Evolutionary conservation across 75 land plant genomes (phyloP).

Genomic region (Cupressus sempervirens): DNA sequence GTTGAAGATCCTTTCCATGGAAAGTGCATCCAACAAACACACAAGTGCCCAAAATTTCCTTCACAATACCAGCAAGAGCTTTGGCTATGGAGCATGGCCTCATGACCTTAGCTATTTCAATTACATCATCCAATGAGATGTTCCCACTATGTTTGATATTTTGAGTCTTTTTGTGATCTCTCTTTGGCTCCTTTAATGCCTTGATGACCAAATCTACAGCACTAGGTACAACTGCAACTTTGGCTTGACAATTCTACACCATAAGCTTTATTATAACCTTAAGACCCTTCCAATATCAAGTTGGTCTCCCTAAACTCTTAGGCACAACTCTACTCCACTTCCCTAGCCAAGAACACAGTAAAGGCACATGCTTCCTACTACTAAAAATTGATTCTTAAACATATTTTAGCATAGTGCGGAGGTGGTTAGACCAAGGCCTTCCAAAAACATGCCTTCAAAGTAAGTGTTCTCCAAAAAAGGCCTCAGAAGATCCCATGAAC

Average conservation of each 20-base stretch:
- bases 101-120: constrained; percentile 77
- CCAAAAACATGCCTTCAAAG: too few species aligned
- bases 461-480: too few species aligned
- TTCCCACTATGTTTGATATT: constrained; percentile 77
- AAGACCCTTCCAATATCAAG: constrained; percentile 79
- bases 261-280: constrained; percentile 73
- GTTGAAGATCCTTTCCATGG: constrained; percentile 56
- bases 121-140: constrained; percentile 67
- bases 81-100: constrained; percentile 73
- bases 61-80: constrained; percentile 48
- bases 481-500: too few species aligned
- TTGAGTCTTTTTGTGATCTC: constrained; percentile 73
- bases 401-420: too few species aligned
- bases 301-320: too few species aligned
- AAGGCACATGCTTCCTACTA: too few species aligned
- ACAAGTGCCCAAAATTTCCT: constrained; percentile 80
- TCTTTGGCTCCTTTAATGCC: constrained; percentile 71
- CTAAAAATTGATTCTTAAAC: too few species aligned
- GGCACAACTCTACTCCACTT: too few species aligned
- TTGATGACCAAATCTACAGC: constrained; percentile 77
- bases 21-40: constrained; percentile 78
- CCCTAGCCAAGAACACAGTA: too few species aligned
- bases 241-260: constrained; percentile 73
- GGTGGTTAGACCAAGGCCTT: too few species aligned
- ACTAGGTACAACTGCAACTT: constrained; percentile 69